A percentile compares a stretch with the other conserved stretches of the same genome.
These are phyloP conservation scores for Didymella lethalis DNA, from an alignment of 2,329 filamentous ascomycete genomes.

Conservation along the genomic window DNA sequence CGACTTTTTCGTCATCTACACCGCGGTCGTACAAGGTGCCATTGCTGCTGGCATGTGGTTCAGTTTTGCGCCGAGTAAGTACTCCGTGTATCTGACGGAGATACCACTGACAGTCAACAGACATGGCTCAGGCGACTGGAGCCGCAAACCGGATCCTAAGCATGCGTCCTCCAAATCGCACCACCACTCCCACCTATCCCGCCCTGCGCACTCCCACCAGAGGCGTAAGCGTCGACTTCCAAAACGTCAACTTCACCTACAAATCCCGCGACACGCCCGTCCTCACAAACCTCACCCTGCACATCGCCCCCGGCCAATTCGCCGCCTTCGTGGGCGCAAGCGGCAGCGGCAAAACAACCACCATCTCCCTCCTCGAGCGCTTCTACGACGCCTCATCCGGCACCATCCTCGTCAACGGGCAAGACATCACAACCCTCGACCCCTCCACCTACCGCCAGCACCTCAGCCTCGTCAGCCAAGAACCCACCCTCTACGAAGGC, in stretches of 20 bases:
- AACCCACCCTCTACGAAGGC: conserved; percentile 57
- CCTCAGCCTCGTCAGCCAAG: conserved; percentile 57
- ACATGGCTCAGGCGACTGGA: conserved; percentile 49
- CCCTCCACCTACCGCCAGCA: conserved; percentile 52
- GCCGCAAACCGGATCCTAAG: conserved; percentile 50
- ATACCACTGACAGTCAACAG: conserved; percentile 16
- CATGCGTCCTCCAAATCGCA: conserved; percentile 37
- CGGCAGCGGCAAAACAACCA: conserved; percentile 92
- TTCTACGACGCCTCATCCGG: conserved; percentile 92
- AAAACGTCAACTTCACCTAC: conserved; percentile 92
- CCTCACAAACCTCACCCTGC: conserved; percentile 56
- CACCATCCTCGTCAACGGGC: conserved; percentile 66
- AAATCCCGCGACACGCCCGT: conserved; percentile 82
- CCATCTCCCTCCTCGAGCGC: conserved; percentile 87
- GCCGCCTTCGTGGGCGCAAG: conserved; percentile 74
- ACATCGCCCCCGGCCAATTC: conserved; percentile 68
- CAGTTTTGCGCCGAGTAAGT: conserved; percentile 57
- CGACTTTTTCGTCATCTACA: conserved; percentile 63
- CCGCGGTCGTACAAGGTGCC: conserved; percentile 58
- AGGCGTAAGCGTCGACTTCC: conserved; percentile 74
- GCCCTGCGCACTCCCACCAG: conserved; percentile 19
- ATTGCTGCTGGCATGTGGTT: conserved; percentile 52
- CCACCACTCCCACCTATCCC: conserved; percentile 18
- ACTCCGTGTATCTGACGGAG: neutral
- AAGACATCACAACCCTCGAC: conserved; percentile 49